phyloP scores from a whole-genome alignment of 352 stramenopile genomes.

The Globisporangium spiculum region DNA sequence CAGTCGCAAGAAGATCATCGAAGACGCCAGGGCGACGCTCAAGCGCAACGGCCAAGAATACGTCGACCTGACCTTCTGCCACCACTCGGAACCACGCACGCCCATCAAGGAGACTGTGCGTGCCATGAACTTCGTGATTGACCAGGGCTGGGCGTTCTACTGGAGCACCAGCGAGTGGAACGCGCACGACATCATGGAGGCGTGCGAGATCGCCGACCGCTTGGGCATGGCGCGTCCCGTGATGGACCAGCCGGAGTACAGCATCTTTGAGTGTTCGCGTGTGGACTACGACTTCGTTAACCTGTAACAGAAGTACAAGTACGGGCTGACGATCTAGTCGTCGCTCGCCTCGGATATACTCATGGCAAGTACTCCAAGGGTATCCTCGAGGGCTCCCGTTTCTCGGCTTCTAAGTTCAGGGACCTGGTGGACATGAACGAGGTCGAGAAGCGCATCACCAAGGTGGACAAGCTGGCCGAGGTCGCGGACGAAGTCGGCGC shows the following conservation, averaged over 20 bases:
- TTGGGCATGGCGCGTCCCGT: conserved; percentile 30
- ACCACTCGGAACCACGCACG: conserved; percentile 29
- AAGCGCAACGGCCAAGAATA: conserved; percentile 37
- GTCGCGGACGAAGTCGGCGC: conserved; percentile 64
- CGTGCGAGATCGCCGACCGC: conserved; percentile 38
- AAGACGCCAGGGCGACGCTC: conserved; percentile 40
- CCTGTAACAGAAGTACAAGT: conserved; percentile 50
- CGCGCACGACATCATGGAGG: conserved; percentile 47
- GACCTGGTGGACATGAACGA: conserved; percentile 33
- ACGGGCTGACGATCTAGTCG: conserved; percentile 71
- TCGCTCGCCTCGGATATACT: conserved; percentile 64
- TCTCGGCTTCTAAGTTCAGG: conserved; percentile 36
- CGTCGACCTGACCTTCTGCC: conserved; percentile 48
- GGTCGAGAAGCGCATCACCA: conserved; percentile 42
- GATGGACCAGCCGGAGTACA: conserved; percentile 54
- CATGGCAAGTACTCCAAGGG: conserved; percentile 81
- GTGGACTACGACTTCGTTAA: conserved; percentile 49
- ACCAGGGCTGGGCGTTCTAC: conserved; percentile 30
- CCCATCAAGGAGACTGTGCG: conserved; percentile 39
- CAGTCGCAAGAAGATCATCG: conserved; percentile 46
- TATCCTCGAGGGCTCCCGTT: conserved; percentile 61
- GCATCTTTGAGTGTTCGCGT: conserved; percentile 51
- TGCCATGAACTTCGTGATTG: conserved; percentile 44
- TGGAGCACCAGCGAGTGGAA: conserved; percentile 58
- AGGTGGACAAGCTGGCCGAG: conserved; percentile 38